Evolutionary conservation across 164 flowering plant genomes (phyloP), one percentile per base, ranked within the genome.

Genomic region (Nymphaea colorata): DNA sequence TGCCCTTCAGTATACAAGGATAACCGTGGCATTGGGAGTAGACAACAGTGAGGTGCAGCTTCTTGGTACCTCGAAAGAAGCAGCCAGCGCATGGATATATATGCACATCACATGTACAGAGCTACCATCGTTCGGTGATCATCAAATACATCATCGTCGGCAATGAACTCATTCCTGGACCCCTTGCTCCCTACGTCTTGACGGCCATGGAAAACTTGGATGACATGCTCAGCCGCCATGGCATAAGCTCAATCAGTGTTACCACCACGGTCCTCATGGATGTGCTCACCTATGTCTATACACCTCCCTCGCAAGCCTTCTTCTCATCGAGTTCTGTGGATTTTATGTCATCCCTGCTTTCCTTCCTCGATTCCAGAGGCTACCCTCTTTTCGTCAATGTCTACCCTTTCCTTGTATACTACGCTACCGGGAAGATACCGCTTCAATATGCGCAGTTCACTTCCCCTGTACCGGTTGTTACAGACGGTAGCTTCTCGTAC

Each of bases 141-240:
- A 69, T 82, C 70, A 53, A 71, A 41, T 82, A 82, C 73, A 79
- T 83, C 7, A 78, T 80, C 0, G 87, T 83, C 11, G 83, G 85
- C 4, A 83, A 83, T 51, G 85, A 81, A 67, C 82, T 80, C 5
- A 73, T 71, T 14, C 86, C 83, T 3, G 59, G 66, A 51, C 11
- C 12, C 10, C 3, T 44, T 42, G 81, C 75, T 1, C 63, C 61
- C 3, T 79, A 61, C 18, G 72, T 84, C 4, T 74, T 82, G 43
- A 84, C 77, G 0, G 85, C 86, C 43, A 75, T 82, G 78, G 18
- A 4, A 61, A 76, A 77, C 43, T 51, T 82, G 4, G 43, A 67
- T 2, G 71, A 44, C 14, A 79, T 78, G 4, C 64, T 82, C 42
- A 55, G 18, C 4, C 43, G 74, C 0, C 80, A 77, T 10, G 78